Conservation (phyloP, 208 protist genomes). For the Leishmania major region DNA sequence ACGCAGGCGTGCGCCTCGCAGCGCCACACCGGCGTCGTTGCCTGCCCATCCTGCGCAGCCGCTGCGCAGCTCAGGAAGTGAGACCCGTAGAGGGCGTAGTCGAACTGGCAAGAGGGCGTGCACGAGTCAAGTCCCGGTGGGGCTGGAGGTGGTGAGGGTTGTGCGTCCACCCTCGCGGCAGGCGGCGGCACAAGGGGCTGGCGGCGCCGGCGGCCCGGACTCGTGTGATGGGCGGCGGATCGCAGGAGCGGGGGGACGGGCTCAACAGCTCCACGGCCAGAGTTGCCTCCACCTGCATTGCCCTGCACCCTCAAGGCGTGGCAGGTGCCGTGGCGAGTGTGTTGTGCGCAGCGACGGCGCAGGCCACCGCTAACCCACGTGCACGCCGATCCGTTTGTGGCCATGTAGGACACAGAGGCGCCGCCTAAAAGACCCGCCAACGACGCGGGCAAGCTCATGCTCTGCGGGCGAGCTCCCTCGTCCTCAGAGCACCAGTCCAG, state of each 20-base stretch:
- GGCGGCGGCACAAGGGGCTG: neutral
- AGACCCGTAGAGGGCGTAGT: slow-evolving; percentile 17
- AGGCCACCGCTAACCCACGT: slow-evolving; percentile 32
- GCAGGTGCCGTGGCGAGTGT: neutral
- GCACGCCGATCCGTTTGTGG: slow-evolving; percentile 5
- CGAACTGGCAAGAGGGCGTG: neutral
- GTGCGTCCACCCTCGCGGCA: neutral
- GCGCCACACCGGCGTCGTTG: neutral
- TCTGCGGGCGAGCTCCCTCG: neutral
- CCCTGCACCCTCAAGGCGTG: neutral
- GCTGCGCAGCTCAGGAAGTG: slow-evolving; percentile 13
- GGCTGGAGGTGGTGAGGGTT: neutral
- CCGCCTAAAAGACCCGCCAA: slow-evolving; percentile 22
- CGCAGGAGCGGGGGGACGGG: neutral
- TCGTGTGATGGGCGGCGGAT: neutral
- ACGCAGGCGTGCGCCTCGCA: neutral
- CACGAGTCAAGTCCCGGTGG: neutral
- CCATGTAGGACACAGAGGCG: slow-evolving; percentile 16
- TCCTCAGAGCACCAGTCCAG: slow-evolving; percentile 19
- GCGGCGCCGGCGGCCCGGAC: neutral
- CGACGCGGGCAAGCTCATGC: neutral
- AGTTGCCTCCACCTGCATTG: neutral
- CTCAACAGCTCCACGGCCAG: neutral
- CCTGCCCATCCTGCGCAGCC: neutral
- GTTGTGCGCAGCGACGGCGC: neutral